phyloP scores from a whole-genome alignment of 1,284 basidiomycete species.

The Malassezia cuniculi region DNA sequence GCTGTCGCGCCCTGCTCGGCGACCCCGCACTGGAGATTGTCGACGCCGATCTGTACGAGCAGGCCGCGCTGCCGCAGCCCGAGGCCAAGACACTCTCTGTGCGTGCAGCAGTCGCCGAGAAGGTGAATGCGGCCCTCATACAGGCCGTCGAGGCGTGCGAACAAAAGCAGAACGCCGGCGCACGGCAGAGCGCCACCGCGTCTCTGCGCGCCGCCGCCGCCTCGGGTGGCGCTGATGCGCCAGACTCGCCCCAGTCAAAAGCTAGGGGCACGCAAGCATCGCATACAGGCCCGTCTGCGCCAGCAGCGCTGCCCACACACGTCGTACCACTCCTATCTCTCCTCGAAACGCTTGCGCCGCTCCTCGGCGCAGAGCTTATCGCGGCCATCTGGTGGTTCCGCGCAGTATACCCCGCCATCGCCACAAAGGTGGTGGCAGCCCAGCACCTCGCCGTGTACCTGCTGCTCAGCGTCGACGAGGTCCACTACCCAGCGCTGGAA shows the following conservation, averaged over 20 bases:
- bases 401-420: constrained; percentile 30
- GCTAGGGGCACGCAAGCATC: no score
- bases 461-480: constrained; percentile 30
- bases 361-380: constrained; percentile 21
- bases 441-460: constrained; percentile 25
- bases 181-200: no score
- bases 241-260: no score
- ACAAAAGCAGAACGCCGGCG: no score
- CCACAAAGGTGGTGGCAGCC: constrained; percentile 21
- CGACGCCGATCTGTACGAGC: constrained; percentile 4
- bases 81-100: neutral
- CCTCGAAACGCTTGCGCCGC: constrained; percentile 19
- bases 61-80: neutral
- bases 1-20: constrained; percentile 4
- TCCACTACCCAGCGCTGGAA: constrained; percentile 6
- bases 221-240: no score
- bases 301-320: no score
- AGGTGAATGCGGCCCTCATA: constrained; percentile 3
- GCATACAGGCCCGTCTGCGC: no score
- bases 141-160: neutral
- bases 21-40: constrained; percentile 4
- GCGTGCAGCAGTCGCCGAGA: constrained; percentile 3
- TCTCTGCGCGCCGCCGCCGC: no score
- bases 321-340: no score
- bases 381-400: constrained; percentile 39